These are phyloP conservation scores for Hippophae tibetana DNA, from an alignment of 306 rosid genomes.

Conservation along the genomic window DNA sequence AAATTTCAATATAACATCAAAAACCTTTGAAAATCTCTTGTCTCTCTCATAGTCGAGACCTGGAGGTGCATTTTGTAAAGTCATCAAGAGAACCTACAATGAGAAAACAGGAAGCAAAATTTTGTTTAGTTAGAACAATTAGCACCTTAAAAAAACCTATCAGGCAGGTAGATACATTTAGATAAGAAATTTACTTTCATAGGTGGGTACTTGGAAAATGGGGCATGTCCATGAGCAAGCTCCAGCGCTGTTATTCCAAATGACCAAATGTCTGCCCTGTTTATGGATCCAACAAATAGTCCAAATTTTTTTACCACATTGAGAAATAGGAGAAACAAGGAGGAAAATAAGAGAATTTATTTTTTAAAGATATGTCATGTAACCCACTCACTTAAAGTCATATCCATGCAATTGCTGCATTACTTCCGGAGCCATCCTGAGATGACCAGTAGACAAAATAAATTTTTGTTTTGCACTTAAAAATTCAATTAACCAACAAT, in stretches of 20 bases:
- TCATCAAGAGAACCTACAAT: slow-evolving; percentile 91
- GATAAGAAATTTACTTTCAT: slow-evolving; percentile 65
- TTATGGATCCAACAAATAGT: slow-evolving; percentile 19
- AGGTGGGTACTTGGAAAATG: slow-evolving; percentile 95
- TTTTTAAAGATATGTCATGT: slow-evolving; percentile 5
- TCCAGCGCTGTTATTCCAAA: slow-evolving; percentile 98
- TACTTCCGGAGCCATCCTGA: slow-evolving; percentile 99
- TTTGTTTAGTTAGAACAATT: slow-evolving; percentile 14
- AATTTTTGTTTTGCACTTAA: slow-evolving; percentile 6
- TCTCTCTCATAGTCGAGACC: slow-evolving; percentile 98
- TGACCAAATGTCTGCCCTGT: slow-evolving; percentile 98
- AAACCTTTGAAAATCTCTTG: slow-evolving; percentile 90
- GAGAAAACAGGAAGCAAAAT: slow-evolving; percentile 12
- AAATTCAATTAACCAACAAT: neutral
- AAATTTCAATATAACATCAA: slow-evolving; percentile 28
- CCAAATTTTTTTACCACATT: neutral
- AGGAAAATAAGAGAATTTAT: neutral
- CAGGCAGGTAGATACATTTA: slow-evolving; percentile 6
- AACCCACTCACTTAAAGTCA: slow-evolving; percentile 79
- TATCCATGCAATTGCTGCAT: slow-evolving; percentile 98
- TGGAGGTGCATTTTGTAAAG: slow-evolving; percentile 96
- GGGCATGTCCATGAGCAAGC: slow-evolving; percentile 99
- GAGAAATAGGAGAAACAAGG: slow-evolving; percentile 3
- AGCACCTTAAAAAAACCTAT: slow-evolving; percentile 8
- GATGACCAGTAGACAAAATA: slow-evolving; percentile 13